Conservation (phyloP, 2,329 filamentous ascomycete genomes). For the Periconia sp. region DNA sequence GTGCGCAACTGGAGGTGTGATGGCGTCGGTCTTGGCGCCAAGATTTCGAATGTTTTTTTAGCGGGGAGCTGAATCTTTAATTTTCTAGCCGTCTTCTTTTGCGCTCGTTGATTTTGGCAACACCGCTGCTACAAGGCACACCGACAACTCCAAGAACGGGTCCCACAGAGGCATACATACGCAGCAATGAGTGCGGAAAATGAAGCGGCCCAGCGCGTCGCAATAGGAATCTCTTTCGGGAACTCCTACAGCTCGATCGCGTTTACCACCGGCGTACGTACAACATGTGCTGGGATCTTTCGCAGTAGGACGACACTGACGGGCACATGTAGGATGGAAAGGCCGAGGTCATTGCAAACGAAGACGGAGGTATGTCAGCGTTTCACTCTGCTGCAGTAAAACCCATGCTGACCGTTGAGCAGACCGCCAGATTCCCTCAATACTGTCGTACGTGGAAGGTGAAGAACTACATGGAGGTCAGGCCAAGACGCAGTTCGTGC, state of each 20-base stretch:
- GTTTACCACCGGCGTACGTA: slow-evolving; percentile 70
- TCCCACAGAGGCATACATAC: background rate
- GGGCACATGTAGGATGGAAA: slow-evolving; percentile 80
- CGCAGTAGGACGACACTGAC: no score
- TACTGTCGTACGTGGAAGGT: slow-evolving; percentile 91
- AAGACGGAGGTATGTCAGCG: slow-evolving; percentile 81
- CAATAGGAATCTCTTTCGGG: slow-evolving; percentile 96
- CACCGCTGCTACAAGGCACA: background rate
- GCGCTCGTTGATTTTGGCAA: background rate
- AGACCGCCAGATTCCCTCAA: slow-evolving; percentile 97
- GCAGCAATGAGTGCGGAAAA: slow-evolving; percentile 59
- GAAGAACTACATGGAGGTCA: slow-evolving; percentile 97
- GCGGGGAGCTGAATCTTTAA: slow-evolving; percentile 6
- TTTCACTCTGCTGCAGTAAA: slow-evolving; percentile 8
- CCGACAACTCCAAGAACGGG: background rate
- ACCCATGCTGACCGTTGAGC: slow-evolving; percentile 13
- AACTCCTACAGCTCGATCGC: slow-evolving; percentile 99
- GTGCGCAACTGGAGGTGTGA: slow-evolving; percentile 1
- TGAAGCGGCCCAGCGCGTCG: slow-evolving; percentile 62
- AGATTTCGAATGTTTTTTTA: slow-evolving; percentile 18
- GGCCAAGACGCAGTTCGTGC: slow-evolving; percentile 90
- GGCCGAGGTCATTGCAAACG: slow-evolving; percentile 97
- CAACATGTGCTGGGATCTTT: no score
- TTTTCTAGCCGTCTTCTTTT: background rate
- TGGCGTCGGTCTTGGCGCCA: slow-evolving; percentile 9